Base-by-base conservation (phyloP, 1,139 yeast genomes). In the Entelexis paramagnoliae region DNA sequence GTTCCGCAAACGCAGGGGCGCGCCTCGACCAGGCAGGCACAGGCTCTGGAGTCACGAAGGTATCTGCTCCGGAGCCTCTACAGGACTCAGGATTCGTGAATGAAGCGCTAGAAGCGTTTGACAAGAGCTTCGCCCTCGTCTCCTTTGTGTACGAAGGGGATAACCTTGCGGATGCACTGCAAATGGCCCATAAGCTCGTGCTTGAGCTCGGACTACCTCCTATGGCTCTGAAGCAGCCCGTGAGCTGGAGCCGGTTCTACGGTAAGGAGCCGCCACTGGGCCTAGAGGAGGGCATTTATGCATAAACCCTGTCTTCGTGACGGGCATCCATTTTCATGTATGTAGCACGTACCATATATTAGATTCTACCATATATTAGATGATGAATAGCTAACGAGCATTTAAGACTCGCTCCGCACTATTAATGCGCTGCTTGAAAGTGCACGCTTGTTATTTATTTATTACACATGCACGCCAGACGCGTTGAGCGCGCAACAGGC, bases 71-170 rank as follows among this genome's bases (percentile, higher is more conserved):
- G 0, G 40, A 43, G 14, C 36, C 49, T 2, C 54, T 65, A 22
- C 64, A 64, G 1, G 70, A 65, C 32, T 59, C 68, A 1, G 71
- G 71, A 3, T 61, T 61, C 33, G 59, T 60, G 3, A 48, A 57
- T 5, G 67, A 64, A 34, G 59, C 64, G 1, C 53, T 66, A 26
- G 34, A 35, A 10, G 13, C 19, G 20, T 51, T 55, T 26, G 48
- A 46, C 1, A 42, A 41, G 14, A 40, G 51, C 16, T 26, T 30
- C 19, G 60, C 57, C 2, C 35, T 62, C 4, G 58, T 61, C 3
- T 71, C 78, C 19, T 81, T 74, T 63, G 93, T 82, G 2, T 87
- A 85, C 63, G 96, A 89, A 65, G 96, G 97, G 30, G 96, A 88
- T 66, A 89, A 89, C 64, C 77, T 81, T 46, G 66, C 69, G 26